These are phyloP conservation scores for Populus tomentosa DNA, from an alignment of 441 rosid genomes.

Conservation along the genomic window DNA sequence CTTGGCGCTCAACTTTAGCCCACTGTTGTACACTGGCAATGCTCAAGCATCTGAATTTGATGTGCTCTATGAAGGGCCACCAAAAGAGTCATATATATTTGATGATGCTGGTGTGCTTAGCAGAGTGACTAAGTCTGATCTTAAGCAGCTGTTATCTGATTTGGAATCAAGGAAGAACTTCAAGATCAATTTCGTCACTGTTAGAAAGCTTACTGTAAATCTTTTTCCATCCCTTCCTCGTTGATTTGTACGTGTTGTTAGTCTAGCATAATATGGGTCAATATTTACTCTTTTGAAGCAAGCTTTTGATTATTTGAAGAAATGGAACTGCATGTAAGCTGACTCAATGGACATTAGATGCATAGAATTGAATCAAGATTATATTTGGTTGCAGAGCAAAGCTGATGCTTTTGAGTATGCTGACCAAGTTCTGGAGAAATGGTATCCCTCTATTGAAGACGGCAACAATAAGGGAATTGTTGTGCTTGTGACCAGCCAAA, in stretches of 20 bases:
- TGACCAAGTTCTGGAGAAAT: constrained; percentile 86
- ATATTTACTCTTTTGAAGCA: neutral
- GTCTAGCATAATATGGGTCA: neutral
- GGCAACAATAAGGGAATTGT: constrained; percentile 89
- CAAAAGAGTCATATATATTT: constrained; percentile 68
- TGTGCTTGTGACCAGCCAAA: constrained; percentile 86
- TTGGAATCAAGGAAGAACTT: constrained; percentile 84
- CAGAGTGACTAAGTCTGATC: constrained; percentile 69
- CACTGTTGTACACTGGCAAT: constrained; percentile 42
- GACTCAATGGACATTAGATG: neutral
- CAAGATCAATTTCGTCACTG: constrained; percentile 68
- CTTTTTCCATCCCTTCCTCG: neutral
- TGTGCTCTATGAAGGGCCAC: constrained; percentile 81
- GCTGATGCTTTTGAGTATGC: constrained; percentile 99
- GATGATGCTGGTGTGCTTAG: constrained; percentile 96
- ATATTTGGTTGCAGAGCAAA: constrained; percentile 63
- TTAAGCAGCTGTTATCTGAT: constrained; percentile 76
- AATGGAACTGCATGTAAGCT: neutral
- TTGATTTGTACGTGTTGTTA: neutral
- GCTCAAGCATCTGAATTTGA: constrained; percentile 92
- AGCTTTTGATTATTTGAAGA: neutral
- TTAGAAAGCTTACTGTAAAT: constrained; percentile 92
- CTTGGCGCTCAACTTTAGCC: constrained; percentile 72
- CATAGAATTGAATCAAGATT: constrained; percentile 1
- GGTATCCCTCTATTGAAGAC: constrained; percentile 88